These are phyloP conservation scores for Pichia cephalocereana DNA, from an alignment of 805 yeast species.

Conservation along the genomic window DNA sequence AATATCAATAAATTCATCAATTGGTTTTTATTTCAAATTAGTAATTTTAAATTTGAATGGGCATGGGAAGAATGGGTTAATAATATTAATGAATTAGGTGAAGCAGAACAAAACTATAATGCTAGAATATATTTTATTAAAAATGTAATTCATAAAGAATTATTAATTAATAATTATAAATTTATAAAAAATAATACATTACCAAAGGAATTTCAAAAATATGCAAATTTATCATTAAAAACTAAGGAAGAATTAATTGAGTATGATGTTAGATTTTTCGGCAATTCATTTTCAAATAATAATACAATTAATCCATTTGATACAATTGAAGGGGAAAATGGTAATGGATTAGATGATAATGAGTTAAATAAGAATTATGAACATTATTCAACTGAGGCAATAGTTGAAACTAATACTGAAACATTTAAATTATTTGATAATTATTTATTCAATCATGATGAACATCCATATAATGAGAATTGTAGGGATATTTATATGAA, in stretches of 20 bases:
- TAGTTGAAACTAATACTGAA: conserved; percentile 18
- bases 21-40: conserved; percentile 90
- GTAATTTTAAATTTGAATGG: conserved; percentile 94
- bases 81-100: conserved; percentile 39
- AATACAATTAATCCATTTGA: conserved; percentile 10
- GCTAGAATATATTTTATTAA: conserved; percentile 68
- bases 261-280: conserved; percentile 31
- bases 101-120: conserved; percentile 41
- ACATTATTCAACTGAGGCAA: not conserved
- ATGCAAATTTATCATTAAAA: conserved; percentile 36
- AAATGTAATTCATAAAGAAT: conserved; percentile 75
- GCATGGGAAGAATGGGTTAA: conserved; percentile 91
- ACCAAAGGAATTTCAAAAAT: conserved; percentile 45
- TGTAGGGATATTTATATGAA: conserved; percentile 27
- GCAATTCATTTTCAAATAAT: conserved; percentile 18
- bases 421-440: conserved; percentile 24
- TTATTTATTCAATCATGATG: conserved; percentile 26
- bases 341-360: conserved; percentile 1
- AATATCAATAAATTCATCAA: conserved; percentile 62
- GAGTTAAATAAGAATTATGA: conserved; percentile 10
- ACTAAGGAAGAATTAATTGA: conserved; percentile 25
- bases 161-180: conserved; percentile 68
- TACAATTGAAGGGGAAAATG: not conserved
- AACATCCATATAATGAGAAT: conserved; percentile 24
- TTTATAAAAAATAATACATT: conserved; percentile 60